Conservation (phyloP, 345 rosid genomes). For the Populus ilicifolia region DNA sequence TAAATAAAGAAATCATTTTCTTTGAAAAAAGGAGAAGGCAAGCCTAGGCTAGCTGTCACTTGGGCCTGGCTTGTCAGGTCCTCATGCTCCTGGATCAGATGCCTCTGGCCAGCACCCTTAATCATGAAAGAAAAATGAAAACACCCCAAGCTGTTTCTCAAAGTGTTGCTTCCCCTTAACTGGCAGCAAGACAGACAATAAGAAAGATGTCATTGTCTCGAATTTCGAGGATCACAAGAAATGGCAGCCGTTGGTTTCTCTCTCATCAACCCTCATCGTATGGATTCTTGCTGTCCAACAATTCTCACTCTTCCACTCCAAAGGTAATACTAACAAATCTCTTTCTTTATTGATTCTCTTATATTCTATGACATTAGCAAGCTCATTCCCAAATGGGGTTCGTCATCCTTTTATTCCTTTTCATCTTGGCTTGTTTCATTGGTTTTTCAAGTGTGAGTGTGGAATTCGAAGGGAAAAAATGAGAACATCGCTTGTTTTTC, state of each 20-base stretch:
- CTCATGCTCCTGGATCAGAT: neutral
- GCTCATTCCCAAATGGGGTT: too few species aligned
- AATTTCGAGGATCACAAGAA: neutral
- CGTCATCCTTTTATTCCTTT: neutral
- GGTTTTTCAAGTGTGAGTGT: neutral
- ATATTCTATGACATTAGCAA: neutral
- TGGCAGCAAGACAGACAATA: neutral
- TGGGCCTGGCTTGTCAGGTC: neutral
- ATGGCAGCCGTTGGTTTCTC: neutral
- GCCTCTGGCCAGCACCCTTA: neutral
- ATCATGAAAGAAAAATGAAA: neutral
- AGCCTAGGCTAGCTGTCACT: neutral
- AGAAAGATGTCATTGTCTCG: conserved; percentile 5
- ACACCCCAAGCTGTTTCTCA: neutral
- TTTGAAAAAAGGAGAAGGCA: neutral
- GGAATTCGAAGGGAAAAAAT: neutral
- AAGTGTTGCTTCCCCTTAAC: neutral
- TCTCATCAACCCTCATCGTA: neutral
- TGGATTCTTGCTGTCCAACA: neutral
- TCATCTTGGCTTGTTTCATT: neutral
- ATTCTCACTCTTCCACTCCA: neutral
- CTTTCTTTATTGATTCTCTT: neutral
- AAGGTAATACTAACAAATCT: neutral
- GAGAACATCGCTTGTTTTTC: neutral
- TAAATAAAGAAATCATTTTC: too few species aligned